Percentiles rank a stretch among this genome's conserved stretches.
phyloP scores from a whole-genome alignment of 345 rosid species.

The Arabidopsis arenosa region DNA sequence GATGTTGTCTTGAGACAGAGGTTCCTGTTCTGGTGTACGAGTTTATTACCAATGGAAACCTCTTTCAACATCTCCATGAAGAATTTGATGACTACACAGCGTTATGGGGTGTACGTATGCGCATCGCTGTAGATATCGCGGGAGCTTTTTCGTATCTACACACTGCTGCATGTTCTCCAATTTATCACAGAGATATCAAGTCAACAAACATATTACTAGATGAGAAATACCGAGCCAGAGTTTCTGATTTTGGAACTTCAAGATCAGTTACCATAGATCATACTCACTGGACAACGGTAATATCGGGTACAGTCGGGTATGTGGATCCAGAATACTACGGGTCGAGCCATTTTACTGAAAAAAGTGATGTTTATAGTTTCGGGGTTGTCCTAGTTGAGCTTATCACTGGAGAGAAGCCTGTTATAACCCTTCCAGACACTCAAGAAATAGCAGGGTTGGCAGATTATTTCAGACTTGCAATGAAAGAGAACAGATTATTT shows the following conservation, averaged over 20 bases:
- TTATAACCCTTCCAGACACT: constrained; percentile 11
- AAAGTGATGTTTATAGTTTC: constrained; percentile 75
- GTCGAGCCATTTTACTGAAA: constrained; percentile 41
- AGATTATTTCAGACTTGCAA: constrained; percentile 31
- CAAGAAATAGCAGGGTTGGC: constrained; percentile 28
- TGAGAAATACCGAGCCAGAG: constrained; percentile 36
- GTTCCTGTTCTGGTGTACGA: constrained; percentile 32
- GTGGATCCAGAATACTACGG: constrained; percentile 42
- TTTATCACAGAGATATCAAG: constrained; percentile 40
- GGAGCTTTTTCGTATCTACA: constrained; percentile 37
- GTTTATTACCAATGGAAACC: constrained; percentile 31
- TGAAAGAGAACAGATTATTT: constrained; percentile 36
- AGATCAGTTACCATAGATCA: constrained; percentile 34
- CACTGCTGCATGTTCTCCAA: constrained; percentile 22
- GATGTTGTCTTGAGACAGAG: constrained; percentile 31
- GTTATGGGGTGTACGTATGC: constrained; percentile 35
- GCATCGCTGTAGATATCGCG: constrained; percentile 11
- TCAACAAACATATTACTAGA: constrained; percentile 40
- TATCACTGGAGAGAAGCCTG: constrained; percentile 45
- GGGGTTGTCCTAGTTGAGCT: constrained; percentile 66
- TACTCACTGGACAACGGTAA: constrained; percentile 36
- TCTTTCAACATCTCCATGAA: constrained; percentile 28
- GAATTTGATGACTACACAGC: constrained; percentile 8
- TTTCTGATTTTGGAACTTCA: constrained; percentile 39
- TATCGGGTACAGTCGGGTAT: constrained; percentile 28